phyloP scores from a whole-genome alignment of 352 stramenopile genomes.

The Pseudoperonospora humuli region DNA sequence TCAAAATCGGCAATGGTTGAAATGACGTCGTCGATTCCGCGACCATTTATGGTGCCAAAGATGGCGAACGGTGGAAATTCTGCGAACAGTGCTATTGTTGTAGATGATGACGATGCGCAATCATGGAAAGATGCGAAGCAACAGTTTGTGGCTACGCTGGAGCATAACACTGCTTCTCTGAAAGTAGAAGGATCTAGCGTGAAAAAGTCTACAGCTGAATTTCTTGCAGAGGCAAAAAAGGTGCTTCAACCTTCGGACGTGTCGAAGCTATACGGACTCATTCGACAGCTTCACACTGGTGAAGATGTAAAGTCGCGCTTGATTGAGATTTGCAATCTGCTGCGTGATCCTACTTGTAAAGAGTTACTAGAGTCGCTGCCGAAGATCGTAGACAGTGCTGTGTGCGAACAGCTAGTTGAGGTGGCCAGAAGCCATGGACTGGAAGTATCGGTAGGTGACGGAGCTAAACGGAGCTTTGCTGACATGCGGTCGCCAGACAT shows the following conservation, averaged over 20 bases:
- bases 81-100: conserved; percentile 9
- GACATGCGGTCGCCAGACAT: conserved; percentile 9
- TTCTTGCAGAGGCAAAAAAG: conserved; percentile 45
- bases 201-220: conserved; percentile 24
- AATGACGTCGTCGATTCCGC: conserved; percentile 55
- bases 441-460: conserved; percentile 10
- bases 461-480: conserved; percentile 1
- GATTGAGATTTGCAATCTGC: conserved; percentile 40
- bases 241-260: conserved; percentile 45
- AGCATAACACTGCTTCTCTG: neutral
- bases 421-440: conserved; percentile 32
- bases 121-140: conserved; percentile 31
- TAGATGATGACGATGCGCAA: conserved; percentile 15
- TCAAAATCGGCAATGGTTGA: conserved; percentile 54
- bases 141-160: conserved; percentile 20
- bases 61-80: neutral
- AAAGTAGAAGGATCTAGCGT: conserved; percentile 7
- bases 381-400: conserved; percentile 42
- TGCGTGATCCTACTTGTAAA: conserved; percentile 30
- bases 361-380: conserved; percentile 60
- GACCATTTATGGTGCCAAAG: conserved; percentile 43
- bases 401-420: conserved; percentile 41
- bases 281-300: conserved; percentile 41
- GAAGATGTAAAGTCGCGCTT: conserved; percentile 38
- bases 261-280: conserved; percentile 44